phyloP scores from a whole-genome alignment of 2,329 filamentous ascomycete species.

The Beauveria scarabaeidicola region DNA sequence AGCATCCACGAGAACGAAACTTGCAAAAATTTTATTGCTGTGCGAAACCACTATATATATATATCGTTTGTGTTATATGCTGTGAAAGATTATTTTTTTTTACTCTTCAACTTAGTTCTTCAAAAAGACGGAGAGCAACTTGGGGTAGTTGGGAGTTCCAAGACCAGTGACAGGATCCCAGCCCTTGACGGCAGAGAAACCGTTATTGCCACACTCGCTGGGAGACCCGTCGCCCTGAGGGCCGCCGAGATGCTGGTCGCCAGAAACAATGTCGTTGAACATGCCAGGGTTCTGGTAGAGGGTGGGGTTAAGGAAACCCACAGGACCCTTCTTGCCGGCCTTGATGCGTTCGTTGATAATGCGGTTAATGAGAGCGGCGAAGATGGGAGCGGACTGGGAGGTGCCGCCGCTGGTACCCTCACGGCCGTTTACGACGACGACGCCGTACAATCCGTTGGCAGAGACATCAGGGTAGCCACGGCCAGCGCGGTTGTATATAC shows the following conservation, averaged over 20 bases:
- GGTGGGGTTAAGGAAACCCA: conserved; percentile 24
- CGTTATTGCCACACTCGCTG: not conserved
- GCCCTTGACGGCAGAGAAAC: conserved; percentile 3
- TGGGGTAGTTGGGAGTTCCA: conserved; percentile 11
- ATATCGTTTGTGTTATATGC: no score
- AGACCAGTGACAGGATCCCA: conserved; percentile 7
- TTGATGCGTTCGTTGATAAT: conserved; percentile 14
- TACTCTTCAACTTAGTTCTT: not conserved
- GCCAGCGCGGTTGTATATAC: conserved; percentile 3
- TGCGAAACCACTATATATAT: no score
- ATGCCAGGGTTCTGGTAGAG: conserved; percentile 6
- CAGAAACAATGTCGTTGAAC: not conserved
- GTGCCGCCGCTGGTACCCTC: conserved; percentile 6
- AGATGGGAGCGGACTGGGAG: conserved; percentile 13
- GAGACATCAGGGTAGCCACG: conserved; percentile 25
- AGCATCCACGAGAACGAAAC: no score
- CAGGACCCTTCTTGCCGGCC: conserved; percentile 24
- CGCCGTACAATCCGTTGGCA: conserved; percentile 37
- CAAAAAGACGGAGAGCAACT: not conserved
- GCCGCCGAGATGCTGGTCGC: not conserved
- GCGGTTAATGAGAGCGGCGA: conserved; percentile 14
- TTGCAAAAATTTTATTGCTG: no score
- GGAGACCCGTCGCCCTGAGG: not conserved
- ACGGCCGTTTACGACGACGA: conserved; percentile 28
- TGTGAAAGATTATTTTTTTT: no score